Conservation (phyloP, 2,329 filamentous ascomycete genomes). For the Blastomyces gilchristii region DNA sequence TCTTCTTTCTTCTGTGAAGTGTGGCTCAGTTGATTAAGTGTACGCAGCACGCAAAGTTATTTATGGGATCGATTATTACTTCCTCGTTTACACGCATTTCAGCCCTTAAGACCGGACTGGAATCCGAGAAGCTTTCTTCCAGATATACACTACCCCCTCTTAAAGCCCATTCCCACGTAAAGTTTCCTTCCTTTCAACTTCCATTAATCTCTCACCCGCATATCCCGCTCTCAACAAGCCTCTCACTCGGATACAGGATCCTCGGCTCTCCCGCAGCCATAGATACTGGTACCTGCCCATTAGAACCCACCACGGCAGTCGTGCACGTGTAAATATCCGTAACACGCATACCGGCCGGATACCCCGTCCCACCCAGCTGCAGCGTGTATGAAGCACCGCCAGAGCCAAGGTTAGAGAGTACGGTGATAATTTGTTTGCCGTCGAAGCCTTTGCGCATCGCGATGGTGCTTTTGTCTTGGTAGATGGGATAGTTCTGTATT, state of each 20-base stretch:
- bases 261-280: constrained; percentile 19
- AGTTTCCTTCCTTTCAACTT: not conserved
- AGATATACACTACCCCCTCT: not conserved
- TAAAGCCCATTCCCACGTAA: not conserved
- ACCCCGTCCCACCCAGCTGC: constrained; percentile 34
- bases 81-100: not conserved
- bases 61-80: not conserved
- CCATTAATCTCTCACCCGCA: constrained; percentile 11
- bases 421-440: constrained; percentile 25
- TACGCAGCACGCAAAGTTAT: too few species aligned
- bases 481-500: constrained; percentile 22
- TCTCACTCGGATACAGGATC: constrained; percentile 18
- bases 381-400: constrained; percentile 35
- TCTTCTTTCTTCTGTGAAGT: too few species aligned
- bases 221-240: constrained; percentile 18
- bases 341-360: constrained; percentile 16
- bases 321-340: constrained; percentile 32
- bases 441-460: constrained; percentile 37
- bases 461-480: constrained; percentile 34
- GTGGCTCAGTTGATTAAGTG: too few species aligned
- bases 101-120: not conserved
- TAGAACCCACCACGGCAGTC: constrained; percentile 14
- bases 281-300: constrained; percentile 15
- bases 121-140: not conserved
- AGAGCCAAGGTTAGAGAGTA: constrained; percentile 38